These are phyloP conservation scores for Potentilla sterilis DNA, from an alignment of 306 rosid species.

Conservation along the genomic window DNA sequence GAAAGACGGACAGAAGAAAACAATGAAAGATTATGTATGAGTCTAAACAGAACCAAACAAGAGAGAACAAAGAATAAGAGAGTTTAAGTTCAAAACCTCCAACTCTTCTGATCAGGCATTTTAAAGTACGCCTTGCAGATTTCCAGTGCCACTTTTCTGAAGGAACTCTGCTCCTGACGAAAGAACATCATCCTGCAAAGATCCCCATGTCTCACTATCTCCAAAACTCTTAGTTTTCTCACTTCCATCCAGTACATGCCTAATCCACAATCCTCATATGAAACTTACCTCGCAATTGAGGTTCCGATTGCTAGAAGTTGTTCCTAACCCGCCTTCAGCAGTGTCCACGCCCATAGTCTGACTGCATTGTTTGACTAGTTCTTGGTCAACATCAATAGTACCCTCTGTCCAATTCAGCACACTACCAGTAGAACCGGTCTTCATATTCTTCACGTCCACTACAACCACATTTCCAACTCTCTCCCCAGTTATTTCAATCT, in stretches of 20 bases:
- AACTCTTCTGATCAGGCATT: conserved; percentile 51
- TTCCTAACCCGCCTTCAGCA: conserved; percentile 39
- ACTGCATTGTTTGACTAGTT: conserved; percentile 44
- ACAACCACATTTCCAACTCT: conserved; percentile 38
- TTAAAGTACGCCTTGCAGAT: conserved; percentile 42
- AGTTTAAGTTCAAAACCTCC: conserved; percentile 66
- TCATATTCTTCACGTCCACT: conserved; percentile 39
- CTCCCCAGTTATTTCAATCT: conserved; percentile 41
- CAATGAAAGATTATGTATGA: not conserved
- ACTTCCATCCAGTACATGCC: conserved; percentile 63
- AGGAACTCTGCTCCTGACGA: conserved; percentile 43
- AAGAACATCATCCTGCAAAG: conserved; percentile 76
- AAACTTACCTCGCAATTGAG: conserved; percentile 86
- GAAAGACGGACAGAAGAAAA: not conserved
- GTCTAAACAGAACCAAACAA: not conserved
- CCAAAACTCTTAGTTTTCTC: conserved; percentile 61
- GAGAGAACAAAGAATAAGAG: conserved; percentile 7
- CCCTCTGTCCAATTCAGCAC: conserved; percentile 41
- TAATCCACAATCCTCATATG: conserved; percentile 69
- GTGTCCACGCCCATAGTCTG: conserved; percentile 37
- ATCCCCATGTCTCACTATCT: conserved; percentile 66
- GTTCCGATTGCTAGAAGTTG: conserved; percentile 51
- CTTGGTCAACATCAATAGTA: conserved; percentile 46
- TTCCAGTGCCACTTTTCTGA: conserved; percentile 38
- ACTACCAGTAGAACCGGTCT: conserved; percentile 31